A percentile compares a stretch with the other conserved stretches of the same genome.
Evolutionary conservation across 805 yeast species (phyloP).

Genomic region (Metschnikowia hibisci): DNA sequence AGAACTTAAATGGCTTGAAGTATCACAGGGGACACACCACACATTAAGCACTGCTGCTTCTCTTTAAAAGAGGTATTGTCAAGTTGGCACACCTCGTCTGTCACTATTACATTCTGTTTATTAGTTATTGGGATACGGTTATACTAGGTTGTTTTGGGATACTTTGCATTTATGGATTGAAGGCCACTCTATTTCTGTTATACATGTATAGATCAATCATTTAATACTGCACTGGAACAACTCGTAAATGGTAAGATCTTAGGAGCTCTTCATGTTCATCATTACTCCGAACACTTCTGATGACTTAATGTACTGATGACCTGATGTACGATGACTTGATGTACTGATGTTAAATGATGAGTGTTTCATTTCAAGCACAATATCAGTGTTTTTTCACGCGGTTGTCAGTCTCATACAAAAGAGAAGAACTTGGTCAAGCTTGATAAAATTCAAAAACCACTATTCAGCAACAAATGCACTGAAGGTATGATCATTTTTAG

Average conservation of each 20-base stretch:
- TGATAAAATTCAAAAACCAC: no score
- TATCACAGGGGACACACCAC: conserved; percentile 99
- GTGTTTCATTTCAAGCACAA: no score
- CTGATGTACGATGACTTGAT: no score
- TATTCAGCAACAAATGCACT: no score
- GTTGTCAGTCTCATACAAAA: no score
- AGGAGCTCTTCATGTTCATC: no score
- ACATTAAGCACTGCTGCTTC: conserved; percentile 44
- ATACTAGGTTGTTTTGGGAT: conserved; percentile 6
- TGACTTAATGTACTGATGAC: no score
- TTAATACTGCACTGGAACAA: neutral
- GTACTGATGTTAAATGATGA: no score
- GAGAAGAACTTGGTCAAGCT: no score
- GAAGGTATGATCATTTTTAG: no score
- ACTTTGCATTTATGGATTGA: conserved; percentile 5
- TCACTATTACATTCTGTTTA: conserved; percentile 4
- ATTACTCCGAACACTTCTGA: no score
- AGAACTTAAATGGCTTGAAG: conserved; percentile 91
- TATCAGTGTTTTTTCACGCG: no score
- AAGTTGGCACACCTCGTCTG: neutral
- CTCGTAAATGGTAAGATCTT: neutral
- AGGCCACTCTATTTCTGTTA: conserved; percentile 3
- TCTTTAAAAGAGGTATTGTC: neutral
- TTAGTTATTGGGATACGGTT: conserved; percentile 6
- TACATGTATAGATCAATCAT: conserved; percentile 7